These are phyloP conservation scores for Hypoxylon sp. DNA, from an alignment of 2,329 filamentous ascomycete genomes.

Conservation along the genomic window DNA sequence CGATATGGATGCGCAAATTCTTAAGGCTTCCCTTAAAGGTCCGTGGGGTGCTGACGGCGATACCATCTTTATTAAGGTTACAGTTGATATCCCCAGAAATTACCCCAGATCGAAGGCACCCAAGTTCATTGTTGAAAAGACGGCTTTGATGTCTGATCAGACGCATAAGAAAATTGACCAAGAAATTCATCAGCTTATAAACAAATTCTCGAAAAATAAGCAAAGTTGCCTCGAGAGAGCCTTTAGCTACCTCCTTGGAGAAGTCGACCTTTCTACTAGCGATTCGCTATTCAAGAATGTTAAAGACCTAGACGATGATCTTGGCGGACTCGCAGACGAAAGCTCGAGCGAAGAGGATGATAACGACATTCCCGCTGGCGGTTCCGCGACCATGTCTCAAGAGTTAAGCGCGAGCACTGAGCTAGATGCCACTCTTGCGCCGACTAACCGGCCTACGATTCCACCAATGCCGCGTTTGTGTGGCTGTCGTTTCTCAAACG, in stretches of 20 bases:
- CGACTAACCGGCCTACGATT: slow-evolving; percentile 63
- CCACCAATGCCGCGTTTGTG: slow-evolving; percentile 69
- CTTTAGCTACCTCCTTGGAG: slow-evolving; percentile 72
- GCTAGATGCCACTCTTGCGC: slow-evolving; percentile 64
- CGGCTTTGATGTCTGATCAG: slow-evolving; percentile 69
- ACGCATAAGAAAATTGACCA: slow-evolving; percentile 64
- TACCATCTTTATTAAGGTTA: slow-evolving; percentile 71
- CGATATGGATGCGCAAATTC: slow-evolving; percentile 69
- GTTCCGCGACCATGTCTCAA: slow-evolving; percentile 70
- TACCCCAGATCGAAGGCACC: slow-evolving; percentile 70
- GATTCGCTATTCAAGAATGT: slow-evolving; percentile 73
- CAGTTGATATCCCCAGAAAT: slow-evolving; percentile 67
- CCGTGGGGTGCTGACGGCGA: slow-evolving; percentile 70
- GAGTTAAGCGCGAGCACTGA: slow-evolving; percentile 68
- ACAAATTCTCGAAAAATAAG: slow-evolving; percentile 66
- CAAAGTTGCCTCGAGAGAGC: slow-evolving; percentile 72
- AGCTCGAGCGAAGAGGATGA: slow-evolving; percentile 89
- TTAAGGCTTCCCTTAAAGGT: slow-evolving; percentile 72
- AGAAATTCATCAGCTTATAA: slow-evolving; percentile 68
- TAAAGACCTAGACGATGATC: slow-evolving; percentile 69
- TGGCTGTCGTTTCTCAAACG: slow-evolving; percentile 70
- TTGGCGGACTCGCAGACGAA: slow-evolving; percentile 73
- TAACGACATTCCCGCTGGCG: slow-evolving; percentile 63
- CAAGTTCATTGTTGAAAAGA: slow-evolving; percentile 71
- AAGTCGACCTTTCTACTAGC: slow-evolving; percentile 70